Percentiles rank a stretch among this genome's conserved stretches.
These are phyloP conservation scores for Termitomyces sp. DNA, from an alignment of 768 basidiomycete species.

Conservation along the genomic window DNA sequence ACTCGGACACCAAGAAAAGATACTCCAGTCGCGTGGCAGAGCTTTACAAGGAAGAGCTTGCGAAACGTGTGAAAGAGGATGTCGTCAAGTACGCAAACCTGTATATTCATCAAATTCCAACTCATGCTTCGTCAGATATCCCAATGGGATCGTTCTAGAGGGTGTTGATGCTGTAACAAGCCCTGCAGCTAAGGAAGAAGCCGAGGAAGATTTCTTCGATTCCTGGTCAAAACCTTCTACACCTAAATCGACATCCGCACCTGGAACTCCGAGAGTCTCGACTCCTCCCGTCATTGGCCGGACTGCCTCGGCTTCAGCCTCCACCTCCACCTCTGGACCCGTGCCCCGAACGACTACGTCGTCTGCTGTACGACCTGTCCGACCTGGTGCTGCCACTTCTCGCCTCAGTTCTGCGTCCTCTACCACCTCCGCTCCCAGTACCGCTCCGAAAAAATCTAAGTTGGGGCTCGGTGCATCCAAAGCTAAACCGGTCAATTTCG, in stretches of 20 bases:
- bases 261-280: conserved; percentile 47
- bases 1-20: conserved; percentile 82
- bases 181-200: conserved; percentile 37
- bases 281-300: conserved; percentile 61
- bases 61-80: conserved; percentile 77
- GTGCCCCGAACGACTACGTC: conserved; percentile 65
- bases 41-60: conserved; percentile 90
- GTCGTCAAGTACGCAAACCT: conserved; percentile 45
- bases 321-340: conserved; percentile 28
- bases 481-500: conserved; percentile 86
- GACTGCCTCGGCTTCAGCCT: conserved; percentile 33
- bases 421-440: conserved; percentile 18
- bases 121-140: conserved; percentile 48
- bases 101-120: background rate
- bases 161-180: conserved; percentile 54
- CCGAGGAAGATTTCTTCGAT: conserved; percentile 93
- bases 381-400: conserved; percentile 34
- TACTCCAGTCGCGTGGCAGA: conserved; percentile 83
- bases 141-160: conserved; percentile 76
- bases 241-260: conserved; percentile 43
- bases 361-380: conserved; percentile 47
- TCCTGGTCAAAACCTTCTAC: conserved; percentile 89
- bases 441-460: conserved; percentile 58
- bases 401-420: conserved; percentile 36
- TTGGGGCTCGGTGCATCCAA: conserved; percentile 89